phyloP scores from a whole-genome alignment of 2,329 filamentous ascomycete genomes.

The Coniochaeta sp. region DNA sequence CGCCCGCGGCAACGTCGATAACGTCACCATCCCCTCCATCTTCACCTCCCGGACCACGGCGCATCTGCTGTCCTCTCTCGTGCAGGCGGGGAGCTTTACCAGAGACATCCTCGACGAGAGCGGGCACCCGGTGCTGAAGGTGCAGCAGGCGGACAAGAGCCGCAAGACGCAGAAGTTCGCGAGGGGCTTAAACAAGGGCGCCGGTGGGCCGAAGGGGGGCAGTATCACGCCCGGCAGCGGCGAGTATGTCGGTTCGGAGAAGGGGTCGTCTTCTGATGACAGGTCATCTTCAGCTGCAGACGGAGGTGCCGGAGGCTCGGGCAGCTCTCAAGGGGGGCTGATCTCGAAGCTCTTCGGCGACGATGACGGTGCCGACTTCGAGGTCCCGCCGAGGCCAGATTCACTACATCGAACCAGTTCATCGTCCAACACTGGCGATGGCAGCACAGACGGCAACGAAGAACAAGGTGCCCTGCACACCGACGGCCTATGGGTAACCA shows the following conservation, averaged over 20 bases:
- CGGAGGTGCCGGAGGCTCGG: slow-evolving; percentile 6
- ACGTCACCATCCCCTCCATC: slow-evolving; percentile 86
- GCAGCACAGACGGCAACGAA: slow-evolving; percentile 12
- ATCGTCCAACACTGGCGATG: slow-evolving; percentile 6
- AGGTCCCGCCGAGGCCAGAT: slow-evolving; percentile 22
- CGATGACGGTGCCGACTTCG: slow-evolving; percentile 26
- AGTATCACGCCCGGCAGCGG: slow-evolving; percentile 68
- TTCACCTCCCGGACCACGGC: slow-evolving; percentile 95
- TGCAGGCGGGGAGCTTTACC: slow-evolving; percentile 61
- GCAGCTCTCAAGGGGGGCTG: slow-evolving; percentile 24
- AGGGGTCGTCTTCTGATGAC: slow-evolving; percentile 3
- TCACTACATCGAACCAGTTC: slow-evolving; percentile 4
- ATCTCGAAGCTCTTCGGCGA: slow-evolving; percentile 45
- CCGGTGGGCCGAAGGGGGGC: slow-evolving; percentile 47
- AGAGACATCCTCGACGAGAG: slow-evolving; percentile 55
- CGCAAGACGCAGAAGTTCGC: slow-evolving; percentile 19
- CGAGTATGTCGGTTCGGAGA: slow-evolving; percentile 45
- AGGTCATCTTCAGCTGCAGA: slow-evolving; percentile 4
- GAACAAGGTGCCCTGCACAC: slow-evolving; percentile 26
- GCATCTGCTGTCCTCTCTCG: slow-evolving; percentile 81
- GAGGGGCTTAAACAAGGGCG: slow-evolving; percentile 13
- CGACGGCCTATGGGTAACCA: slow-evolving; percentile 94
- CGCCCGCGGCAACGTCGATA: slow-evolving; percentile 91
- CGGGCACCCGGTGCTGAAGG: slow-evolving; percentile 47
- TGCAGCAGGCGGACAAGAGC: slow-evolving; percentile 39